phyloP scores from a whole-genome alignment of 1,139 yeast genomes.

The Geotrichum klebahnii region DNA sequence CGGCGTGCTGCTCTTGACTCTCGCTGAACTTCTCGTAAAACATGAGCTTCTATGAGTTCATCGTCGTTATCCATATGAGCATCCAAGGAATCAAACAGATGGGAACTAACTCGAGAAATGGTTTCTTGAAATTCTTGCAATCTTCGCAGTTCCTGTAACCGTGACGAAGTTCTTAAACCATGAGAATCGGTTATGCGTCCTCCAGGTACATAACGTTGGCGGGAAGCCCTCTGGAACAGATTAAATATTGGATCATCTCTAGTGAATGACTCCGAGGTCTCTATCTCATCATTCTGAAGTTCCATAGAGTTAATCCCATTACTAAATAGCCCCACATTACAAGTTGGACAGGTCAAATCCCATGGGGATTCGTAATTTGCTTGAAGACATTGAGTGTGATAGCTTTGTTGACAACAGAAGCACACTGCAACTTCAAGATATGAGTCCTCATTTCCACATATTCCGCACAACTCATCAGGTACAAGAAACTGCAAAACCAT shows the following conservation, averaged over 20 bases:
- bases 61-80: neutral
- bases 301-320: neutral
- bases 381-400: conserved; percentile 12
- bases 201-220: neutral
- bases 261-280: neutral
- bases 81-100: conserved; percentile 8
- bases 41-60: conserved; percentile 8
- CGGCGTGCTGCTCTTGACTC: neutral
- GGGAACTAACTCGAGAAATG: conserved; percentile 1
- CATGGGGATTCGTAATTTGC: neutral
- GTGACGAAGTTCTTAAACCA: conserved; percentile 14
- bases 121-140: conserved; percentile 8
- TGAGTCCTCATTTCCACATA: conserved; percentile 11
- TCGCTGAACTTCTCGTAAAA: conserved; percentile 10
- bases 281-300: neutral
- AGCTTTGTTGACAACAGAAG: conserved; percentile 12
- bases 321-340: conserved; percentile 1
- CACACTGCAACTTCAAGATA: conserved; percentile 12
- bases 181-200: conserved; percentile 5
- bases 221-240: conserved; percentile 1
- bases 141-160: conserved; percentile 6
- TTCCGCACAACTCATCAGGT: conserved; percentile 3
- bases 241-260: conserved; percentile 1
- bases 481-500: neutral
- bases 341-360: conserved; percentile 9